These are phyloP conservation scores for Dimocarpus longan DNA, from an alignment of 345 rosid species.

Conservation along the genomic window DNA sequence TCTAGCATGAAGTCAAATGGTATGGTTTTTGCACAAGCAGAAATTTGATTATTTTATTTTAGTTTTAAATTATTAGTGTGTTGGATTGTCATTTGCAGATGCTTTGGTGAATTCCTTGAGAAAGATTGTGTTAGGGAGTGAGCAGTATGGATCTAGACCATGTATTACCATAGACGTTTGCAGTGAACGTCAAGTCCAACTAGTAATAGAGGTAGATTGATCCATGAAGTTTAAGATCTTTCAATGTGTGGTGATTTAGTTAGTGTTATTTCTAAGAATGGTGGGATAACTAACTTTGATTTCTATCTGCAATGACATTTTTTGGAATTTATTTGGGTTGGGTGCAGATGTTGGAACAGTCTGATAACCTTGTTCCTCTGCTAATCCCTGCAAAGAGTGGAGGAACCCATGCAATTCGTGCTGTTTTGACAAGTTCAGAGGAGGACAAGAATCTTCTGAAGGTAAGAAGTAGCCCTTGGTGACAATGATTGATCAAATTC, in stretches of 20 bases:
- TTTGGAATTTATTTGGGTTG: constrained; percentile 22
- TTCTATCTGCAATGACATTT: constrained; percentile 11
- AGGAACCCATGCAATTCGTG: constrained; percentile 70
- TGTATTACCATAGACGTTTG: constrained; percentile 78
- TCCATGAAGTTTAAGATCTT: not conserved
- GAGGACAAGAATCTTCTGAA: constrained; percentile 67
- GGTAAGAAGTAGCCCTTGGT: constrained; percentile 43
- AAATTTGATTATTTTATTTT: constrained; percentile 1
- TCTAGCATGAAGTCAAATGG: constrained; percentile 50
- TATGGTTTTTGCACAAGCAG: constrained; percentile 16
- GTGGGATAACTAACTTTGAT: constrained; percentile 4
- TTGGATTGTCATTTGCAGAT: constrained; percentile 41
- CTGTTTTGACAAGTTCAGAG: constrained; percentile 68
- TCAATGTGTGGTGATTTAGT: not conserved
- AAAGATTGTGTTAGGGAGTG: constrained; percentile 54
- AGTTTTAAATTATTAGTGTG: constrained; percentile 5
- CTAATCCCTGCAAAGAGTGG: constrained; percentile 70
- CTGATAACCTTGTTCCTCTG: constrained; percentile 71
- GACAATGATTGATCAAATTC: not conserved
- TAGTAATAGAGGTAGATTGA: constrained; percentile 60
- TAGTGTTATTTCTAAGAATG: not conserved
- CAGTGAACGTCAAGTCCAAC: constrained; percentile 82
- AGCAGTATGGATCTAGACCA: constrained; percentile 70
- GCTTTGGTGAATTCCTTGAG: constrained; percentile 61
- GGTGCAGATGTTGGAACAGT: constrained; percentile 63